phyloP scores from a whole-genome alignment of 2,329 filamentous ascomycete species.

The Neofusicoccum sp. region DNA sequence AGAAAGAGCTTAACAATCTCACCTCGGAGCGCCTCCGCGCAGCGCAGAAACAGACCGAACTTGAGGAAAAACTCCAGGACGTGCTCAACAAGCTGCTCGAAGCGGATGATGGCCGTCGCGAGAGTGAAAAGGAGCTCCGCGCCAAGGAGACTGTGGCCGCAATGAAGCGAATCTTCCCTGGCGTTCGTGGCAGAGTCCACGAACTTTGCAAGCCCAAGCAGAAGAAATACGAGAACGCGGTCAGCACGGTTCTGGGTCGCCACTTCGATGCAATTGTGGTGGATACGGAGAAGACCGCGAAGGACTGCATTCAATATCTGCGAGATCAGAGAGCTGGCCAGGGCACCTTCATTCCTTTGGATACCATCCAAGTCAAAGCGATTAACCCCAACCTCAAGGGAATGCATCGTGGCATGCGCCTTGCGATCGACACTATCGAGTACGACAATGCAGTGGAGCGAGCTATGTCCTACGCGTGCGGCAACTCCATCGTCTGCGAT shows the following conservation, averaged over 20 bases:
- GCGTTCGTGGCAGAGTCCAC: slow-evolving; percentile 82
- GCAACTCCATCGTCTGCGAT: slow-evolving; percentile 93
- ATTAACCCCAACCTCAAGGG: slow-evolving; percentile 90
- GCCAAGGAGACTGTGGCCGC: slow-evolving; percentile 83
- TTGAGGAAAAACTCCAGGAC: slow-evolving; percentile 88
- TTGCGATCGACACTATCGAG: slow-evolving; percentile 95
- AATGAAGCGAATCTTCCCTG: slow-evolving; percentile 83
- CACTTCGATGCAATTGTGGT: slow-evolving; percentile 95
- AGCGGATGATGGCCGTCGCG: slow-evolving; percentile 80
- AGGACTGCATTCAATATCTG: slow-evolving; percentile 92
- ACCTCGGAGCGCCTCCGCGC: slow-evolving; percentile 82
- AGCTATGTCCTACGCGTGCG: slow-evolving; percentile 92
- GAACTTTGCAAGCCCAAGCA: slow-evolving; percentile 95
- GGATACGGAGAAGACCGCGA: slow-evolving; percentile 90
- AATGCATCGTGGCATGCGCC: slow-evolving; percentile 76
- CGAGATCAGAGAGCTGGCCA: slow-evolving; percentile 86
- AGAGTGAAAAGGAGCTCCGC: slow-evolving; percentile 78
- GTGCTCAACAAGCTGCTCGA: slow-evolving; percentile 79
- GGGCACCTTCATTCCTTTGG: slow-evolving; percentile 92
- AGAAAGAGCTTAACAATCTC: slow-evolving; percentile 84
- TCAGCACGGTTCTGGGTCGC: slow-evolving; percentile 86
- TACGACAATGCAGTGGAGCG: slow-evolving; percentile 87
- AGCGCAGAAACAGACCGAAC: slow-evolving; percentile 80
- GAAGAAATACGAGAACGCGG: slow-evolving; percentile 93
- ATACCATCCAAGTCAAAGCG: slow-evolving; percentile 94